Base-by-base conservation (phyloP, 2,329 filamentous ascomycete genomes). In the Aspergillus sp. region DNA sequence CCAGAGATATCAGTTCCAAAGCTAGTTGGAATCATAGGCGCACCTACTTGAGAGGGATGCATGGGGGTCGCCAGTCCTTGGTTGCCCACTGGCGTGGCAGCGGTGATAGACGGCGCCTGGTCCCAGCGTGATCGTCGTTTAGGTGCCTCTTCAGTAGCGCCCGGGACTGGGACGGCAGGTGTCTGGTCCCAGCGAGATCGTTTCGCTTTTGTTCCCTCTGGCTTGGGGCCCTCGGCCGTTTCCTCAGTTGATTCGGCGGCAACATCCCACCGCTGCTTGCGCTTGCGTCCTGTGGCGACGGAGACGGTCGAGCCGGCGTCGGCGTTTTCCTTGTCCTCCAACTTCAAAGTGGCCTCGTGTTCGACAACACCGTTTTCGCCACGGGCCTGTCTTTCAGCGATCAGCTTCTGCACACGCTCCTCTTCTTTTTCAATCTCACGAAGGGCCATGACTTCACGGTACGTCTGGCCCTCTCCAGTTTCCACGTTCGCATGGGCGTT, bases 201-300 rank as follows among this genome's bases (percentile, higher is more conserved):
- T 71, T 92, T 94, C 1, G 78, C 65, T 72, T 90, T 89, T 14
- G 75, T 72, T 48, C 85, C 82, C 20, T 79, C 72, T 36, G 76
- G 64, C 20, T 78, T 68, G n/a, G 77, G 73, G n/a, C 77, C 66
- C 44, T 79, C 73, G 16, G 76, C 66, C 14, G 75, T 66, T 19
- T 80, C 78, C 34, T 83, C 78, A 5, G 78, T 74, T 5, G 77
- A 73, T 36, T 83, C 79, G 5, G 81, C 78, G n/a, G 86, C 78
- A 17, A 92, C 86, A 71, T 97, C 93, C 94, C 94, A 99, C 72
- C 94, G 85, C 80, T 95, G 91, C 81, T 96, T 97, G 66, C 92
- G 85, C 81, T 94, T 94, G 55, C 87, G 83, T 31, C 85, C 83
- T 20, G 83, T 77, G 7, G 81, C 74, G 45, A 81, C 82, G 58